Evolutionary conservation across 768 basidiomycete species (phyloP).

Genomic region (Calocybe cyanea): DNA sequence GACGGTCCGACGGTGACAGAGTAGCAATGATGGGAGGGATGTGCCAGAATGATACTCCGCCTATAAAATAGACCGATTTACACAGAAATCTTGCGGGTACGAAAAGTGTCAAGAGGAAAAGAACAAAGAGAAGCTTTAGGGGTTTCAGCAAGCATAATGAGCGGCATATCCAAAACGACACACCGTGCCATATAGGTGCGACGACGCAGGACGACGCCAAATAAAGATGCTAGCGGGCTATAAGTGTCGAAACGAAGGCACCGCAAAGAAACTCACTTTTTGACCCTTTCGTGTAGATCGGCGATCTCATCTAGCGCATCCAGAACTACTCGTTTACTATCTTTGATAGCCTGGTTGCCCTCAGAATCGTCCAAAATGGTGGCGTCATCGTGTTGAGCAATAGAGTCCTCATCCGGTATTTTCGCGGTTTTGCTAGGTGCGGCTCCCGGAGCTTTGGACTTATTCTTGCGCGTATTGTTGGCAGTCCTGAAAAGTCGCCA

Average conservation of each 20-base stretch:
- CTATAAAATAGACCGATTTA: slow-evolving; percentile 41
- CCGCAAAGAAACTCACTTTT: slow-evolving; percentile 43
- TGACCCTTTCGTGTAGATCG: slow-evolving; percentile 60
- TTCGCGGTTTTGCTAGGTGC: slow-evolving; percentile 11
- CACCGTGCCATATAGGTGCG: slow-evolving; percentile 46
- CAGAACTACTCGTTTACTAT: slow-evolving; percentile 39
- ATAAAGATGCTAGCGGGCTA: slow-evolving; percentile 47
- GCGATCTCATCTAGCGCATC: slow-evolving; percentile 42
- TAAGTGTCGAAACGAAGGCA: neutral
- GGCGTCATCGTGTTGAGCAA: slow-evolving; percentile 14
- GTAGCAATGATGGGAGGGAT: slow-evolving; percentile 50
- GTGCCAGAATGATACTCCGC: slow-evolving; percentile 64
- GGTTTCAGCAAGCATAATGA: too few relatives aligned
- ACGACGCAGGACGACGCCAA: slow-evolving; percentile 57
- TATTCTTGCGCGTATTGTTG: slow-evolving; percentile 31
- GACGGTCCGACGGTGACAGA: slow-evolving; percentile 41
- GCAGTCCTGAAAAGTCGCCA: slow-evolving; percentile 49
- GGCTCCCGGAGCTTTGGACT: slow-evolving; percentile 23
- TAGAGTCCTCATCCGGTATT: slow-evolving; percentile 6
- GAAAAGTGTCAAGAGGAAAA: slow-evolving; percentile 37
- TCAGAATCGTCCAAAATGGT: slow-evolving; percentile 27
- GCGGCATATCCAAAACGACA: slow-evolving; percentile 9
- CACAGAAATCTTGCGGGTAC: slow-evolving; percentile 48
- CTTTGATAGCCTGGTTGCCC: slow-evolving; percentile 34
- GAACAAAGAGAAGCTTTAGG: slow-evolving; percentile 32